Conservation (phyloP, 2,329 filamentous ascomycete species). For the Diaporthe capsici region DNA sequence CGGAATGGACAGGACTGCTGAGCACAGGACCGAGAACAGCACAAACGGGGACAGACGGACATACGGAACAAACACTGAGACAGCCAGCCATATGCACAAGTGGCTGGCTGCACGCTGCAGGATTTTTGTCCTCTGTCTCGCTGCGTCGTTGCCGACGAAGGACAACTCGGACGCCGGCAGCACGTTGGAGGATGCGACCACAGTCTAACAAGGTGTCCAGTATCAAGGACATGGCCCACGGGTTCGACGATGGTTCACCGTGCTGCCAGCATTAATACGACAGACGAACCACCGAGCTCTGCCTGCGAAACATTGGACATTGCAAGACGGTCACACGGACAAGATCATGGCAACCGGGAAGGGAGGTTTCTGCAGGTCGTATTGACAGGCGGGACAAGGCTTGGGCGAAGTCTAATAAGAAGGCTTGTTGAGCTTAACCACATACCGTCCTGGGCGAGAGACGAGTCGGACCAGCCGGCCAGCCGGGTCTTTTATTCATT, state of each 20-base stretch:
- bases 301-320: background rate
- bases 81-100: conserved; percentile 14
- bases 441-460: background rate
- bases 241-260: background rate
- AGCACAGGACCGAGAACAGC: background rate
- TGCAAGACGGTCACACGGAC: conserved; percentile 6
- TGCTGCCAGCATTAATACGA: background rate
- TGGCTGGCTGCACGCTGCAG: conserved; percentile 4
- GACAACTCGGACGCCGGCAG: conserved; percentile 2
- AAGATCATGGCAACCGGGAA: background rate
- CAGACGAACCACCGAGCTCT: background rate
- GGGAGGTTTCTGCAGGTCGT: conserved; percentile 7
- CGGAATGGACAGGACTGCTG: background rate
- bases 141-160: conserved; percentile 12
- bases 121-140: background rate
- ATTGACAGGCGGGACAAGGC: conserved; percentile 18
- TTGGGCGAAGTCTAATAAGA: conserved; percentile 14
- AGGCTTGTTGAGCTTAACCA: conserved; percentile 18
- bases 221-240: background rate
- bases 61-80: conserved; percentile 18
- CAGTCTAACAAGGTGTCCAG: background rate
- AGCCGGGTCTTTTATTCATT: background rate
- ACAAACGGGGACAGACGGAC: background rate
- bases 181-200: conserved; percentile 10
- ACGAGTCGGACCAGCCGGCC: background rate